A percentile compares a stretch with the other conserved stretches of the same genome.
Evolutionary conservation across 1,284 basidiomycete genomes (phyloP).

Genomic region (Apiotrichum gracile): DNA sequence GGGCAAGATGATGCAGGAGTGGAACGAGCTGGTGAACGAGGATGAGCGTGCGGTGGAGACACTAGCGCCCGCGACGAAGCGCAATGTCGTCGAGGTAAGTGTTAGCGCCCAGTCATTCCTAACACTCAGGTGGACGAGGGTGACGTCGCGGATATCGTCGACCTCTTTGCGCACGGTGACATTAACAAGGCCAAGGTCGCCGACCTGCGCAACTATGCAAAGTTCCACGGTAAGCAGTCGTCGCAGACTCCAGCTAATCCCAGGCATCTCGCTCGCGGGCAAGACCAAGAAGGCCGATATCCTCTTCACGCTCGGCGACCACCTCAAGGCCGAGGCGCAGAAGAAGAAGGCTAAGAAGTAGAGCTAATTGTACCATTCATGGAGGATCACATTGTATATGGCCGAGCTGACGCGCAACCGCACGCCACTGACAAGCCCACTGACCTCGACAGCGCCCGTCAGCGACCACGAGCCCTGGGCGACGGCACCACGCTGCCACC

Average conservation of each 20-base stretch:
- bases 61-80: constrained; percentile 21
- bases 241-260: not conserved
- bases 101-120: not conserved
- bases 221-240: constrained; percentile 27
- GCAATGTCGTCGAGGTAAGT: constrained; percentile 12
- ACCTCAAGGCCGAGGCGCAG: constrained; percentile 16
- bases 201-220: constrained; percentile 59
- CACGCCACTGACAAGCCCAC: no score
- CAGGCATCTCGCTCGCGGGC: constrained; percentile 31
- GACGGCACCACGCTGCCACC: no score
- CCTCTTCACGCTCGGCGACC: constrained; percentile 23
- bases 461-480: no score
- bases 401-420: no score
- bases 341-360: constrained; percentile 12
- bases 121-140: constrained; percentile 60
- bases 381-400: not conserved
- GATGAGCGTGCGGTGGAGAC: constrained; percentile 56
- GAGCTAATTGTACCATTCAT: not conserved
- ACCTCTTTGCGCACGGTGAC: constrained; percentile 56
- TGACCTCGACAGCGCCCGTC: no score
- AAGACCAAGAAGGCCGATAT: constrained; percentile 40
- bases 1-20: constrained; percentile 65
- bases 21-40: constrained; percentile 62
- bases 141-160: constrained; percentile 61
- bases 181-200: constrained; percentile 69